Evolutionary conservation across 2,329 filamentous ascomycete species (phyloP).

Genomic region (Fusarium verrucosum): DNA sequence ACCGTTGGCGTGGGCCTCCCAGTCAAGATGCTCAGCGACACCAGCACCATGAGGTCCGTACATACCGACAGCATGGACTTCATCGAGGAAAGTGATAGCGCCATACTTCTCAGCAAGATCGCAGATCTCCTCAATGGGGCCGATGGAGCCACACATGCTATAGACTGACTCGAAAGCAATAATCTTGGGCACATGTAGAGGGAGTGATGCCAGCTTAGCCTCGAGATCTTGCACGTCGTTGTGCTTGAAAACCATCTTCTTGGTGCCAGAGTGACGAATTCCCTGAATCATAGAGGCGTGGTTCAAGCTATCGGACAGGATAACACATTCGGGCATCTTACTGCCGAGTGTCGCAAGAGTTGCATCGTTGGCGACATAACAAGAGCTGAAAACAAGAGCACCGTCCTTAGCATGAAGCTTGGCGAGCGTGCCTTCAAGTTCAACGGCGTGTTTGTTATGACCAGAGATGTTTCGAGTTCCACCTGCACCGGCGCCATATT

Average conservation of each 20-base stretch:
- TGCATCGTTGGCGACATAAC: slow-evolving; percentile 98
- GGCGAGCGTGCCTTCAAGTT: slow-evolving; percentile 82
- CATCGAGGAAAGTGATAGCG: slow-evolving; percentile 95
- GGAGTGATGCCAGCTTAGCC: slow-evolving; percentile 87
- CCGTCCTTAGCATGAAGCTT: slow-evolving; percentile 91
- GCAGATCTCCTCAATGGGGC: slow-evolving; percentile 94
- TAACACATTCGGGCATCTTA: slow-evolving; percentile 95
- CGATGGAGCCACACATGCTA: slow-evolving; percentile 98
- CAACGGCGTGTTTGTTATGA: slow-evolving; percentile 93
- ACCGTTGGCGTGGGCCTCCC: slow-evolving; percentile 81
- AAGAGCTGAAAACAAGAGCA: slow-evolving; percentile 94
- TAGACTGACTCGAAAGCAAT: slow-evolving; percentile 99
- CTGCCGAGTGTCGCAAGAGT: slow-evolving; percentile 96
- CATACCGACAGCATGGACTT: slow-evolving; percentile 99
- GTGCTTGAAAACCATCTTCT: slow-evolving; percentile 98
- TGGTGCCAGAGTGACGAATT: slow-evolving; percentile 95
- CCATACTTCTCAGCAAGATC: slow-evolving; percentile 98
- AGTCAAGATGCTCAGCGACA: slow-evolving; percentile 97
- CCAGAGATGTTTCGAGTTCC: slow-evolving; percentile 98
- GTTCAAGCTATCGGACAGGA: slow-evolving; percentile 96
- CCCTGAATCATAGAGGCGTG: slow-evolving; percentile 99
- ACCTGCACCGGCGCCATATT: slow-evolving; percentile 93
- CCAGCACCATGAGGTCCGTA: slow-evolving; percentile 95
- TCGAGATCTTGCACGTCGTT: slow-evolving; percentile 95
- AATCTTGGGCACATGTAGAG: slow-evolving; percentile 88